These are phyloP conservation scores for Coemansia umbellata DNA, from an alignment of 192 early-diverging fungal genomes.

Conservation along the genomic window DNA sequence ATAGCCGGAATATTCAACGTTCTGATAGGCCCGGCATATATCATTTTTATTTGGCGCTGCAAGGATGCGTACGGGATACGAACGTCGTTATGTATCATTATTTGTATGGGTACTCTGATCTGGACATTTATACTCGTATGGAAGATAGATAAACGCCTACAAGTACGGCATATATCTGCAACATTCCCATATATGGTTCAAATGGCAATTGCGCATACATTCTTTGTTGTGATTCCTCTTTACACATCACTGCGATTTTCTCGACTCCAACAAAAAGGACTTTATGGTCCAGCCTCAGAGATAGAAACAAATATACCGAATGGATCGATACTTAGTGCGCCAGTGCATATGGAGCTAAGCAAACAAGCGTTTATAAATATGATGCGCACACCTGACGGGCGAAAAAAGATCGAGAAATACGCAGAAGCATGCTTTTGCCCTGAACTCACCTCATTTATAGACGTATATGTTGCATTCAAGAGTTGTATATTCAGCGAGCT, in stretches of 20 bases:
- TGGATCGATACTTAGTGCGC: neutral
- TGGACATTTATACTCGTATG: slow-evolving; percentile 18
- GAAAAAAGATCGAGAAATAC: slow-evolving; percentile 15
- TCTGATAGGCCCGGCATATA: slow-evolving; percentile 12
- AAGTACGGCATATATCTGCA: slow-evolving; percentile 9
- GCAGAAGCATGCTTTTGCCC: slow-evolving; percentile 29
- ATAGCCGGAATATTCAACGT: slow-evolving; percentile 19
- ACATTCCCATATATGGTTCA: slow-evolving; percentile 15
- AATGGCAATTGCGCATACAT: slow-evolving; percentile 14
- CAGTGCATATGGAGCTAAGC: neutral
- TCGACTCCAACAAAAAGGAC: neutral
- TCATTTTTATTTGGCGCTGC: slow-evolving; percentile 18
- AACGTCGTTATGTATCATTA: slow-evolving; percentile 6
- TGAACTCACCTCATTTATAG: slow-evolving; percentile 33
- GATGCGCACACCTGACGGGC: slow-evolving; percentile 13
- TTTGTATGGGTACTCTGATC: slow-evolving; percentile 11
- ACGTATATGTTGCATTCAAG: slow-evolving; percentile 39
- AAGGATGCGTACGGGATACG: slow-evolving; percentile 38
- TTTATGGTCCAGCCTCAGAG: neutral
- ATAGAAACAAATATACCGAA: neutral
- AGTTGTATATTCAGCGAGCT: slow-evolving; percentile 8
- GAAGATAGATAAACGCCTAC: slow-evolving; percentile 12
- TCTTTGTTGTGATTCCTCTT: slow-evolving; percentile 13
- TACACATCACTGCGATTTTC: slow-evolving; percentile 20
- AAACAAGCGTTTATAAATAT: slow-evolving; percentile 18